Evolutionary conservation across 108 stramenopile species (phyloP), one percentile per base, ranked within the genome.

Genomic region (Skeletonema marinoi): DNA sequence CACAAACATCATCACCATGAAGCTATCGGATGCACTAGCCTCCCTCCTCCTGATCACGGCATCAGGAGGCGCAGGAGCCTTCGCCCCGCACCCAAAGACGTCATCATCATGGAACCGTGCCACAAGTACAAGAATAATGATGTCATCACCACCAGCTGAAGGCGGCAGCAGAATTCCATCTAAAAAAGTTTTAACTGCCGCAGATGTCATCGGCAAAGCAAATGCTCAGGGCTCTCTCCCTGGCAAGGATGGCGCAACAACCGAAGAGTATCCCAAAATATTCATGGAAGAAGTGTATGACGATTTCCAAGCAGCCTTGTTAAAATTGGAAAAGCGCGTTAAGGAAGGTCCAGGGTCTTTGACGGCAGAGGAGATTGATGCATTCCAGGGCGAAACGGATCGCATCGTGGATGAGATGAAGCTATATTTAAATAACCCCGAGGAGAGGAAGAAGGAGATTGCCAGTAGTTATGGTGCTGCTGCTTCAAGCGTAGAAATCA

Each of bases 321-420:
- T 90, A 35, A 80, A 75, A 16, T 64, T 93, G 65, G 92, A 93
- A 70, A 84, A 82, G 59, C 74, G 92, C 33, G 85, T 89, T 25
- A 83, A 88, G 58, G 82, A 84, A 17, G 92, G 90, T 30, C 77
- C 76, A 6, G 87, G 89, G 38, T 68, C 77, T 3, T 63, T 93
- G 70, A 64, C 58, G 14, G n/a, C 65, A 58, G 31, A 63, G 51
- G 92, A 93, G 39, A 76, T 91, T 42, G 54, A 85, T 54, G 74
- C 81, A 10, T 73, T 93, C 21, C 75, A 77, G 17, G 71, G 39
- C 2, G 73, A 67, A 59, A 77, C 85, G 33, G 25, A 42, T 7
- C 73, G 82, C 31, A 87, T 93, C 70, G 50, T 88, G 16, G 32
- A 32, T 12, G 92, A 93, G 79, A 90, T 93, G 92, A 85, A 83